A percentile compares a stretch with the other conserved stretches of the same genome.
Conservation (phyloP, 1,284 basidiomycete species). For the Melampsora occidentalis region DNA sequence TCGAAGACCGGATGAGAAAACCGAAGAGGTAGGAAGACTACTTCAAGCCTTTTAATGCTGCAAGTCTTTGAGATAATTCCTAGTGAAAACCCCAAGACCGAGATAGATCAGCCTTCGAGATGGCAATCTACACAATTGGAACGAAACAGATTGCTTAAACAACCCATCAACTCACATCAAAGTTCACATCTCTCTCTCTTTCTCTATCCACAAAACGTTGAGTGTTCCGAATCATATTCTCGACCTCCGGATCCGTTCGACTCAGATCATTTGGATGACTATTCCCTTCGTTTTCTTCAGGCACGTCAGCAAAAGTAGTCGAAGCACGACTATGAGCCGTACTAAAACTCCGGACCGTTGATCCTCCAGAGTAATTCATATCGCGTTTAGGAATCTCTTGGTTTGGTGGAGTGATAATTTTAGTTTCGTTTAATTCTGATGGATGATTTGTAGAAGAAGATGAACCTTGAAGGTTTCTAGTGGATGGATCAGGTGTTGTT, state of each 20-base stretch:
- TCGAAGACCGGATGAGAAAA: no score
- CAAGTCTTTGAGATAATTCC: slow-evolving; percentile 1
- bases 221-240: neutral
- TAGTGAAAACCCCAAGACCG: neutral
- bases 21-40: neutral
- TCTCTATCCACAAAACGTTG: neutral
- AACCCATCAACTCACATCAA: slow-evolving; percentile 14
- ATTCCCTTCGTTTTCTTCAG: neutral
- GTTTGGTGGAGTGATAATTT: neutral
- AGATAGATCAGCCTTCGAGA: no score
- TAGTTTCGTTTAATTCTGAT: neutral
- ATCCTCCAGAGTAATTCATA: neutral
- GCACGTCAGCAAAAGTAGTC: neutral
- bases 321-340: slow-evolving; percentile 7
- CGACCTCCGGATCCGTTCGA: neutral
- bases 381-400: slow-evolving; percentile 4
- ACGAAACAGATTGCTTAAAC: no score
- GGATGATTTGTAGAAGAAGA: no score
- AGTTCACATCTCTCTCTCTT: neutral
- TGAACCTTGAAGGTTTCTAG: no score
- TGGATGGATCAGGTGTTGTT: neutral
- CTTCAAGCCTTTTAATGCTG: neutral
- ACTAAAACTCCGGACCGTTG: neutral
- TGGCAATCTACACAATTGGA: no score
- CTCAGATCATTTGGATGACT: neutral